phyloP scores from a whole-genome alignment of 2,329 filamentous ascomycete genomes.

The Fusarium nodosum region DNA sequence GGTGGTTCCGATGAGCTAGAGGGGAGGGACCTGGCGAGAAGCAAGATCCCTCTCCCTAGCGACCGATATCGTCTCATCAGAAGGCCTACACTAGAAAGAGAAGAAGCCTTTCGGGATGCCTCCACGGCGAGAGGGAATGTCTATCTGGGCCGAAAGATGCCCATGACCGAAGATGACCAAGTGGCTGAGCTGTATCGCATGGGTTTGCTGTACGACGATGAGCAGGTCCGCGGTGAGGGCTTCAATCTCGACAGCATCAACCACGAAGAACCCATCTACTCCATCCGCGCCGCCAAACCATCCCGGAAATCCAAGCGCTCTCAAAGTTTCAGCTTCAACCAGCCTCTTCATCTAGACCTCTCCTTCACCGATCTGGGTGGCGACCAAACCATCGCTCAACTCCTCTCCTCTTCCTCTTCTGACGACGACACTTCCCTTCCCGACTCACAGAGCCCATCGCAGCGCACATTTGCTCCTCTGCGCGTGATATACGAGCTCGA shows the following conservation, averaged over 20 bases:
- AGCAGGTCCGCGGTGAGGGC: conserved; percentile 51
- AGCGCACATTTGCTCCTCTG: conserved; percentile 52
- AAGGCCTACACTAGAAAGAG: conserved; percentile 60
- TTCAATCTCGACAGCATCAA: conserved; percentile 59
- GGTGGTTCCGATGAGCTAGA: conserved; percentile 50
- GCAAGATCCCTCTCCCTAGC: conserved; percentile 55
- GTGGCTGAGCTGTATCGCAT: conserved; percentile 60
- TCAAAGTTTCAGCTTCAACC: conserved; percentile 43
- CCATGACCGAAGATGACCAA: conserved; percentile 53
- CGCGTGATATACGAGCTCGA: conserved; percentile 59
- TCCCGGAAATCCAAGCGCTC: conserved; percentile 48
- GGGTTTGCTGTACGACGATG: conserved; percentile 62
- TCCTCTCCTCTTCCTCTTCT: conserved; percentile 46
- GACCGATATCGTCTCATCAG: conserved; percentile 54
- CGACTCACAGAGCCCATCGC: conserved; percentile 10
- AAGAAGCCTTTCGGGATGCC: conserved; percentile 62
- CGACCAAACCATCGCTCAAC: conserved; percentile 57
- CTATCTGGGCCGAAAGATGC: conserved; percentile 42
- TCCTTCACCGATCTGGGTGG: conserved; percentile 60
- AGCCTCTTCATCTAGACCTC: conserved; percentile 56
- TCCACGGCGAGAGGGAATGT: conserved; percentile 55
- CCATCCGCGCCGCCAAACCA: conserved; percentile 55
- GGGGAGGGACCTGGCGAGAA: conserved; percentile 54
- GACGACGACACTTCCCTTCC: conserved; percentile 37
- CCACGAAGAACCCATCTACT: conserved; percentile 57